Conservation (phyloP, 2,329 filamentous ascomycete species). For the Ophiostoma ulmi region DNA sequence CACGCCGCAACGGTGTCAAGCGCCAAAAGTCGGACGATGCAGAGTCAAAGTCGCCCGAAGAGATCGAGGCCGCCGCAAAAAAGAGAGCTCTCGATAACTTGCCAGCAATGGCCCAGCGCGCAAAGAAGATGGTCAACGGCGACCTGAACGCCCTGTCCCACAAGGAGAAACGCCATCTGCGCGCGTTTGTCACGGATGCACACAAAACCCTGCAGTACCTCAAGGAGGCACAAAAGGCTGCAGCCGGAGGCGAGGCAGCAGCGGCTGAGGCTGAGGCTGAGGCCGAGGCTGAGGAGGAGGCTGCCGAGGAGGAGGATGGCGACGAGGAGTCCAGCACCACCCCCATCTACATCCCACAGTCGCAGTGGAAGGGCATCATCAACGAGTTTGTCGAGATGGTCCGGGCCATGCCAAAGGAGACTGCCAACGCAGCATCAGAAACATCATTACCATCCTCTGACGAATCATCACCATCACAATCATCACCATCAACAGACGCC, state of each 20-base stretch:
- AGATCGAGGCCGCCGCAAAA: conserved; percentile 31
- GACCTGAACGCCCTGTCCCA: conserved; percentile 48
- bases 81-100: conserved; percentile 28
- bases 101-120: conserved; percentile 44
- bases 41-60: conserved; percentile 30
- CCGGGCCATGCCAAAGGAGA: conserved; percentile 24
- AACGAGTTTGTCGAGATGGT: conserved; percentile 51
- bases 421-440: conserved; percentile 22
- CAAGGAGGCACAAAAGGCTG: neutral
- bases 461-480: conserved; percentile 11
- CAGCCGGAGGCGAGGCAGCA: conserved; percentile 39
- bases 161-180: conserved; percentile 70
- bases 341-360: neutral
- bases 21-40: conserved; percentile 27
- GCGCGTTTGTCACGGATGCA: conserved; percentile 63
- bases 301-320: conserved; percentile 33
- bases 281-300: conserved; percentile 30
- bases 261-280: neutral
- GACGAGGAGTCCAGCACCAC: neutral
- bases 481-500: neutral
- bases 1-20: conserved; percentile 30
- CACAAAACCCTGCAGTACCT: conserved; percentile 50
- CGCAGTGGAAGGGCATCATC: conserved; percentile 38
- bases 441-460: neutral
- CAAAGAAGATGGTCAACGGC: conserved; percentile 30